phyloP scores from a whole-genome alignment of 1,284 basidiomycete genomes.

The Butyriboletus appendiculatus region DNA sequence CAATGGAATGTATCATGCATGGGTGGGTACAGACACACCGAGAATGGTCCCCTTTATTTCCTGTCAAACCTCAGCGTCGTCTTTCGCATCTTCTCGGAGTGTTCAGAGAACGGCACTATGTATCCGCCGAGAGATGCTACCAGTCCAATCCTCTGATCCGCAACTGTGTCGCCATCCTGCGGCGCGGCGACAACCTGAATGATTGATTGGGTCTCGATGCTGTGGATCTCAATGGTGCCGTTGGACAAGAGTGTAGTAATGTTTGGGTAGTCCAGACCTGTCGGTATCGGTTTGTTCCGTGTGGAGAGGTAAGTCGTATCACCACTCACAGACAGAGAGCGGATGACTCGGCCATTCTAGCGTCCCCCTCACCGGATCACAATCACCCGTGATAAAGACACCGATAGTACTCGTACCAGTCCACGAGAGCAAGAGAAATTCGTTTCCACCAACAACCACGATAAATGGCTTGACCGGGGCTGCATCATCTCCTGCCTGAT shows the following conservation, averaged over 20 bases:
- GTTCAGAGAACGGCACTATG: constrained; percentile 60
- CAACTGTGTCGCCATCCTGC: constrained; percentile 23
- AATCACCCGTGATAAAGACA: constrained; percentile 79
- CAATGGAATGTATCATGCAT: constrained; percentile 6
- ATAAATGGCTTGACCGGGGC: constrained; percentile 67
- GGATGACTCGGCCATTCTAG: constrained; percentile 84
- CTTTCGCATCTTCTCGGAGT: constrained; percentile 55
- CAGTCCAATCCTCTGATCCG: constrained; percentile 39
- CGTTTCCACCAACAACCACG: constrained; percentile 70
- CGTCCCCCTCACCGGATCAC: constrained; percentile 88
- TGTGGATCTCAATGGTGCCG: constrained; percentile 80
- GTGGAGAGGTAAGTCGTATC: neutral
- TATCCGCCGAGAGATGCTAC: constrained; percentile 54
- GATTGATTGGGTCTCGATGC: constrained; percentile 71
- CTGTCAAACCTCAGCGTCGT: constrained; percentile 29
- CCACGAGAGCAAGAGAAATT: constrained; percentile 81
- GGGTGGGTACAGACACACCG: constrained; percentile 29
- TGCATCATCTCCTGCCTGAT: constrained; percentile 54
- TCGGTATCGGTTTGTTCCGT: constrained; percentile 1
- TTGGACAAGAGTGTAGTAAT: constrained; percentile 79
- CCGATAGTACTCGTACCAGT: constrained; percentile 79
- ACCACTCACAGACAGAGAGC: constrained; percentile 68
- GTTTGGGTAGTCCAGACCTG: constrained; percentile 83
- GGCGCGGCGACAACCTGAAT: constrained; percentile 70
- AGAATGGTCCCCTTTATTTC: constrained; percentile 8